Percentiles rank a stretch among this genome's conserved stretches.
These are phyloP conservation scores for Zygosaccharomyces pseudobailii DNA, from an alignment of 1,139 yeast genomes.

Conservation along the genomic window DNA sequence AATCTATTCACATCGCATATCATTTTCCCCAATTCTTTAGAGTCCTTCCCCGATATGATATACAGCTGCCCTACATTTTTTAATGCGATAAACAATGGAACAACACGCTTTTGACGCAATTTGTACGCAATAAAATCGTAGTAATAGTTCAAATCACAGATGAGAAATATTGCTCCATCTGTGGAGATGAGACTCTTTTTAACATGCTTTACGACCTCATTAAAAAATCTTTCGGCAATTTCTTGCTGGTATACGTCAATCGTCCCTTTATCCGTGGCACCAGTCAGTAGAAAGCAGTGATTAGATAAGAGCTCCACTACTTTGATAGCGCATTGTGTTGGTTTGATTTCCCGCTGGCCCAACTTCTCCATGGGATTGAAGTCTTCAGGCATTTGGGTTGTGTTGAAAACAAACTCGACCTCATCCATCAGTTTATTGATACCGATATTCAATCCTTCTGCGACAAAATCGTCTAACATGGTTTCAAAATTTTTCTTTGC, in stretches of 20 bases:
- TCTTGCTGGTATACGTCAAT: conserved; percentile 93
- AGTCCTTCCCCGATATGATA: conserved; percentile 65
- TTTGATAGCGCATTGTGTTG: conserved; percentile 65
- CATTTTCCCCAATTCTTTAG: conserved; percentile 79
- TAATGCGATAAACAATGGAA: conserved; percentile 74
- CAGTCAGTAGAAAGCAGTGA: conserved; percentile 72
- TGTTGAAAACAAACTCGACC: conserved; percentile 50
- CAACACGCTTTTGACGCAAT: conserved; percentile 61
- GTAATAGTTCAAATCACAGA: conserved; percentile 69
- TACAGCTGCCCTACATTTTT: conserved; percentile 82
- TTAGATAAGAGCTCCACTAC: conserved; percentile 59
- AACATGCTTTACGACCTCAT: conserved; percentile 66
- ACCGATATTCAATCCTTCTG: conserved; percentile 86
- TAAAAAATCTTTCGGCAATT: conserved; percentile 82
- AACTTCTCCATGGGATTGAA: conserved; percentile 39
- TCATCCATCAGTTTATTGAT: conserved; percentile 83
- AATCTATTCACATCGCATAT: conserved; percentile 81
- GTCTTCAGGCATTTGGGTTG: conserved; percentile 51
- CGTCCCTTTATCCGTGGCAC: conserved; percentile 81
- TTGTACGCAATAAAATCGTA: conserved; percentile 62
- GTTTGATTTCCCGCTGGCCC: conserved; percentile 41
- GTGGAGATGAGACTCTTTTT: conserved; percentile 67
- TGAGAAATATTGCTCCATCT: conserved; percentile 75
- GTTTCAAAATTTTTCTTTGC: conserved; percentile 77
- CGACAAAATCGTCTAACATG: conserved; percentile 80